Conservation (phyloP, 495 filamentous ascomycete genomes). For the Glarea lozoyensis region DNA sequence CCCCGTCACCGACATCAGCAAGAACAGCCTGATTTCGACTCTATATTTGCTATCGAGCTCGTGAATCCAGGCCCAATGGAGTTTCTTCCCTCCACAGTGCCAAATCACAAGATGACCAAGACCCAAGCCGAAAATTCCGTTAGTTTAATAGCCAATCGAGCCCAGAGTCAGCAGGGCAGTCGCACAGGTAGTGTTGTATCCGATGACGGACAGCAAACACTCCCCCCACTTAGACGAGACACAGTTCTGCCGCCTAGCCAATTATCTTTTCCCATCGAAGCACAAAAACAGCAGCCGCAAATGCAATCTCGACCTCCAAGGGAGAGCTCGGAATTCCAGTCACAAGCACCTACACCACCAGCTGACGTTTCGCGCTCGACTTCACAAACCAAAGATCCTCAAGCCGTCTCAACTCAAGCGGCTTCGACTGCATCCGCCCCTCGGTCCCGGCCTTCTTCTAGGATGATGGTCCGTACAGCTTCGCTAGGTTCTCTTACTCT, state of each 20-base stretch:
- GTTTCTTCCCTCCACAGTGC: slow-evolving; percentile 21
- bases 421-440: not conserved
- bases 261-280: not conserved
- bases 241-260: slow-evolving; percentile 1
- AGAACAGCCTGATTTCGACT: not conserved
- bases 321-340: not conserved
- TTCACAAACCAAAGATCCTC: not conserved
- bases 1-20: not conserved
- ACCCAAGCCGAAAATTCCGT: no score
- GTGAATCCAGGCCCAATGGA: slow-evolving; percentile 22
- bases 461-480: slow-evolving; percentile 19
- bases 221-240: slow-evolving; percentile 11
- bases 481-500: slow-evolving; percentile 28
- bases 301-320: no score
- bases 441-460: slow-evolving; percentile 10
- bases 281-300: no score
- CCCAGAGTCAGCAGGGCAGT: not conserved
- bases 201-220: slow-evolving; percentile 17
- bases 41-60: slow-evolving; percentile 11
- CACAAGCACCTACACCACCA: not conserved
- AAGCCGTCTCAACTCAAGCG: not conserved
- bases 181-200: slow-evolving; percentile 17
- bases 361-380: not conserved
- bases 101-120: not conserved
- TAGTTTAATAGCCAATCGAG: no score